These are phyloP conservation scores for Penicillium sp. DNA, from an alignment of 2,329 filamentous ascomycete species.

Conservation along the genomic window DNA sequence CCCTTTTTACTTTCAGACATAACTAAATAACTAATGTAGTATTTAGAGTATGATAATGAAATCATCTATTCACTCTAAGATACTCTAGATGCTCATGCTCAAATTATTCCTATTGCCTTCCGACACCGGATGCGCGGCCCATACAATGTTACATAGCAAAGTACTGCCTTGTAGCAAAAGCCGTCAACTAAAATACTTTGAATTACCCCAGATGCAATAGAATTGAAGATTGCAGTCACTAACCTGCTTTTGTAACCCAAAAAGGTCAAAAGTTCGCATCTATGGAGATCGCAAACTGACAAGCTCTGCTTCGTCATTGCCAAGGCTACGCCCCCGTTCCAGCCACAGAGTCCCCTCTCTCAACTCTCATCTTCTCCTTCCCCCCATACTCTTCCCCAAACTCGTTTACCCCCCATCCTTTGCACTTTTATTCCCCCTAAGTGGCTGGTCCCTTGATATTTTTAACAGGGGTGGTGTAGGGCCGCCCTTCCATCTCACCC, in stretches of 20 bases:
- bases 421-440: neutral
- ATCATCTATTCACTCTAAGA: neutral
- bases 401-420: neutral
- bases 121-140: conserved; percentile 1
- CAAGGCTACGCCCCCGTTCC: conserved; percentile 24
- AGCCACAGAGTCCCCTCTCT: conserved; percentile 22
- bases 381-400: conserved; percentile 1
- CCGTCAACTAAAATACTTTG: neutral
- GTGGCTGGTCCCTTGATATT: conserved; percentile 9
- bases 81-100: neutral
- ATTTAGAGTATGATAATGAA: neutral
- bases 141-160: neutral
- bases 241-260: neutral
- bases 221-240: neutral
- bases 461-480: conserved; percentile 3
- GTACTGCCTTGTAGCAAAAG: neutral
- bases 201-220: neutral
- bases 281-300: neutral
- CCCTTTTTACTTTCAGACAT: neutral
- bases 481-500: conserved; percentile 7
- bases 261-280: neutral
- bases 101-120: neutral
- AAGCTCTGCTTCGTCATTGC: conserved; percentile 23
- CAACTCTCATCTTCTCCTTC: conserved; percentile 10
- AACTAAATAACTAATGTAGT: neutral